phyloP scores from a whole-genome alignment of 2,329 filamentous ascomycete species.

The Pestalotiopsis sp. region DNA sequence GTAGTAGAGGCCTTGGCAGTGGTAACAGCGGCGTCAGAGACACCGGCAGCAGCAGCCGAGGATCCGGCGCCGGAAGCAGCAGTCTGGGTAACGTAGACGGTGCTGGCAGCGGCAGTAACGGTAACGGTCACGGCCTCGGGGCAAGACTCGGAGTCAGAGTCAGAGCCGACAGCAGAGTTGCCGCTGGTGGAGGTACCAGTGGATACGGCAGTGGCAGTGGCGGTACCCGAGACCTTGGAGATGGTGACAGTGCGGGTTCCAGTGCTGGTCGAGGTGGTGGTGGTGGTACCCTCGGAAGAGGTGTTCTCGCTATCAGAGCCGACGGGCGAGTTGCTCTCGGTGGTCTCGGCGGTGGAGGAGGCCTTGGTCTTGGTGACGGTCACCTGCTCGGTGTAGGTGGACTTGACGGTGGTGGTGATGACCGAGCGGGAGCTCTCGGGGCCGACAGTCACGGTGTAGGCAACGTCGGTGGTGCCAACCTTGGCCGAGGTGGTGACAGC shows the following conservation, averaged over 20 bases:
- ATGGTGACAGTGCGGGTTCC: slow-evolving; percentile 32
- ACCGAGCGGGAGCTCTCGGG: slow-evolving; percentile 27
- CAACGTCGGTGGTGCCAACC: slow-evolving; percentile 18
- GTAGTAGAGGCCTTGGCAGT: not conserved
- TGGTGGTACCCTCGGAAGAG: slow-evolving; percentile 24
- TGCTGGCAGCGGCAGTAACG: slow-evolving; percentile 20
- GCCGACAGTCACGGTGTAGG: slow-evolving; percentile 28
- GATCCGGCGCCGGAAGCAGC: not conserved
- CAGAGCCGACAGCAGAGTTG: slow-evolving; percentile 14
- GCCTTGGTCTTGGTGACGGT: slow-evolving; percentile 19
- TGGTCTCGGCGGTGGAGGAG: not conserved
- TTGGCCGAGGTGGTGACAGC: slow-evolving; percentile 10
- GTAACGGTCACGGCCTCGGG: slow-evolving; percentile 32
- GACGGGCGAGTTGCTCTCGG: slow-evolving; percentile 12
- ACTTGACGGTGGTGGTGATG: slow-evolving; percentile 29
- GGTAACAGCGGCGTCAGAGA: not conserved
- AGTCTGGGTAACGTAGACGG: slow-evolving; percentile 7
- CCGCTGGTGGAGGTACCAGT: slow-evolving; percentile 1
- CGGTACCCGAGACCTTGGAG: slow-evolving; percentile 12
- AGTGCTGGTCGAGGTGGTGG: slow-evolving; percentile 29
- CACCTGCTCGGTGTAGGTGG: slow-evolving; percentile 27
- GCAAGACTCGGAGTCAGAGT: slow-evolving; percentile 16
- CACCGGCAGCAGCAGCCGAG: not conserved
- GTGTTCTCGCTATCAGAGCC: slow-evolving; percentile 15
- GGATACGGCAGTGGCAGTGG: slow-evolving; percentile 10